Evolutionary conservation across 805 yeast species (phyloP), one percentile per base, ranked within the genome.

Genomic region (Metschnikowia dekortorum): DNA sequence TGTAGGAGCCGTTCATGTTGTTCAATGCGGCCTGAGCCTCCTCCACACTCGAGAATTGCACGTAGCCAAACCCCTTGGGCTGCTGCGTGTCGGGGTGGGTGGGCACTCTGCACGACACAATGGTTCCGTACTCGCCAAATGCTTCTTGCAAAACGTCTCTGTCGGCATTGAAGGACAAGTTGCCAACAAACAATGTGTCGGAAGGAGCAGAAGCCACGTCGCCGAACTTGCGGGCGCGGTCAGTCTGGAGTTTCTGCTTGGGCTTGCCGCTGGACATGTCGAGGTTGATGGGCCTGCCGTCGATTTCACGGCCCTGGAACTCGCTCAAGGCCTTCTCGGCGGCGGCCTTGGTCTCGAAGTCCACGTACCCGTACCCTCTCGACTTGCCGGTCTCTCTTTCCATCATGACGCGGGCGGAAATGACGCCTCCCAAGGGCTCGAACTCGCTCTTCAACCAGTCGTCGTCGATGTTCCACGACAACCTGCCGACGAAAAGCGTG

Each of bases 41-140:
- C 41, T 91, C 98, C 57, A 87, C 77, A 52, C 85, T 79, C 42
- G 87, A 77, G 68, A 81, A 92, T 76, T 94, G 98, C 51, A 92
- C 97, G 74, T 94, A 94, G 60, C 98, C 99, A 76, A 94, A 94
- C 61, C 99, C 99, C 83, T 94, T 94, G 72, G 96, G 96, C 77
- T 92, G 97, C 71, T 90, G 96, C 58, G 98, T 91, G 72, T 92
- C 98, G 66, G 97, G 97, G 76, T 94, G 95, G 40, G 98, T 92
- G 71, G 99, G 99, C 60, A 94, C 78, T 79, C 99, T 86, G 61
- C 90, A 91, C 55, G 96, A 88, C 49, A 89, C 74, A 54, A 94
- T 89, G 55, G 80, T 79, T 68, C 97, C 98, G 70, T 80, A 79
- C 65, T 80, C 81, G 60, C 85, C 82, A 65, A 94, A 94, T 39